Evolutionary conservation across 2,329 filamentous ascomycete genomes (phyloP), one percentile per base, ranked within the genome.

Genomic region (Fusarium sp.): DNA sequence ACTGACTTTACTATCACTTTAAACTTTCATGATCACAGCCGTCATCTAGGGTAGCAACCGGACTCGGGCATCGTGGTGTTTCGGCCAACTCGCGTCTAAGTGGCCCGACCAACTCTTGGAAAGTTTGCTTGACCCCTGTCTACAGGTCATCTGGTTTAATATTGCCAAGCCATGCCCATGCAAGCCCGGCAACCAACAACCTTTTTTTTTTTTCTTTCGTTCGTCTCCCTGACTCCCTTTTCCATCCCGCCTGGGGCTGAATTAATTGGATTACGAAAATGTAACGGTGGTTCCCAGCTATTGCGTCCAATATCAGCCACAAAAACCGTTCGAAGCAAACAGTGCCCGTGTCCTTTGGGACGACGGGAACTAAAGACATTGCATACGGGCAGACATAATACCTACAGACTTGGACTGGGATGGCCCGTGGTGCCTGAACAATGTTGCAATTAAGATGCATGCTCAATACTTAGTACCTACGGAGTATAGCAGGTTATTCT

Each of bases 11-110:
- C 10, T 37, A n/a, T 11, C 35, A 37, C 33, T 35, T 35, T 35
- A 17, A 35, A 37, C 35, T 37, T 20, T 30, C 30, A 26, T 11
- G 43, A 47, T 28, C 47, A 65, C 43, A 53, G 14, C 48, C 22
- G 20, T 26, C 54, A 26, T 53, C 63, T 56, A 70, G 62, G 67
- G 67, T 70, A 70, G 67, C 28, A 61, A 43, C 10, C 19, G 33
- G 41, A 19, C 30, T 43, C 26, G 28, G 50, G 43, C 40, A 45
- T 43, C 44, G 14, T 57, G 48, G 41, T 65, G 56, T 68, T 65
- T 50, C 48, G 47, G 45, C 33, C 47, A 40, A 62, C 51, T 62
- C 44, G 51, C 26, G 24, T 69, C 48, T 69, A 52, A 69, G 48
- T 68, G 66, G 56, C 32, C 49, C 54, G 62, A 44, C 26, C n/a